Conservation (phyloP, 257 asterid genomes). For the Henckelia pumila region DNA sequence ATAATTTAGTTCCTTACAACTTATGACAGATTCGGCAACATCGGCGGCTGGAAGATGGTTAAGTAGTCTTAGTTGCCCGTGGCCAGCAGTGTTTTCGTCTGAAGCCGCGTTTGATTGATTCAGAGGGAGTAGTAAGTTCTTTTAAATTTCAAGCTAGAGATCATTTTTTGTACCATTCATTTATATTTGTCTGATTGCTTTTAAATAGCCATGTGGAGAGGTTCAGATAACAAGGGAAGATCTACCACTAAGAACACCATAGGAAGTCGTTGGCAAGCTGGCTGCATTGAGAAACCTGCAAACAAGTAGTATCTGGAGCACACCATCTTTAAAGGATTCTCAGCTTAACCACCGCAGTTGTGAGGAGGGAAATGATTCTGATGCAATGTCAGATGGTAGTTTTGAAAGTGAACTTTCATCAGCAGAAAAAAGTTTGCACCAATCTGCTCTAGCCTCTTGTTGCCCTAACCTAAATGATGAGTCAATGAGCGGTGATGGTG, state of each 20-base stretch:
- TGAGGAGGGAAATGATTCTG: conserved; percentile 69
- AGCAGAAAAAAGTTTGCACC: conserved; percentile 74
- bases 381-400: conserved; percentile 80
- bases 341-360: conserved; percentile 30
- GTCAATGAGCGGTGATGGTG: conserved; percentile 72
- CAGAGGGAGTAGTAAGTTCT: conserved; percentile 73
- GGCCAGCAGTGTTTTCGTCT: conserved; percentile 95
- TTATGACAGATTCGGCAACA: conserved; percentile 77
- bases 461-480: conserved; percentile 48
- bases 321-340: conserved; percentile 28
- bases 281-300: conserved; percentile 50
- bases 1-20: conserved; percentile 17
- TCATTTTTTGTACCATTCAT: conserved; percentile 21
- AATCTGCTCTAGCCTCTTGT: conserved; percentile 54
- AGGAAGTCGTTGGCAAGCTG: conserved; percentile 77
- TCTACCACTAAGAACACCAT: conserved; percentile 76
- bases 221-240: conserved; percentile 84
- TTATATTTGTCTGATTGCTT: conserved; percentile 22
- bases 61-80: conserved; percentile 81
- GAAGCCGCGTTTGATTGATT: conserved; percentile 77
- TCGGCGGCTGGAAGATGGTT: conserved; percentile 88
- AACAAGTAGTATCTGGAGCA: conserved; percentile 22
- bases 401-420: conserved; percentile 82
- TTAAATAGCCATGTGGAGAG: conserved; percentile 73
- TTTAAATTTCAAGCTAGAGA: conserved; percentile 17